A percentile compares a stretch with the other conserved stretches of the same genome.
Evolutionary conservation across 805 yeast genomes (phyloP).

Genomic region (Starmerella tilneyi): DNA sequence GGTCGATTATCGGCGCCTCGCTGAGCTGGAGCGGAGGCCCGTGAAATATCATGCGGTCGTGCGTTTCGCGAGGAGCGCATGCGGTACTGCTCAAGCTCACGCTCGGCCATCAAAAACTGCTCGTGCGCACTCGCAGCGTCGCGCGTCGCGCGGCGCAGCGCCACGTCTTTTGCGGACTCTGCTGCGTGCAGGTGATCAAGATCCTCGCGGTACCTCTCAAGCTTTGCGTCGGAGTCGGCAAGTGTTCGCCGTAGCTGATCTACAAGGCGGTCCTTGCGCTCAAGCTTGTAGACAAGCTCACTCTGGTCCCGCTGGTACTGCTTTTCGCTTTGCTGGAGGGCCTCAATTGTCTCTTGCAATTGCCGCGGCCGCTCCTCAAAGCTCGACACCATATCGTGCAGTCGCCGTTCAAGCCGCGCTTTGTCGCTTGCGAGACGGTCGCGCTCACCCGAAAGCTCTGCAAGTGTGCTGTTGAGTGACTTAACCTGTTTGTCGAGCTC

Average conservation of each 20-base stretch:
- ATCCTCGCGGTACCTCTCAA: slow-evolving; percentile 36
- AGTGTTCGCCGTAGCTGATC: slow-evolving; percentile 41
- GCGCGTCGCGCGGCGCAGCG: slow-evolving; percentile 38
- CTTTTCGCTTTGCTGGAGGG: slow-evolving; percentile 25
- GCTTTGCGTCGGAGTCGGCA: slow-evolving; percentile 40
- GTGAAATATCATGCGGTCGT: neutral
- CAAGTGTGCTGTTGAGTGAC: slow-evolving; percentile 48
- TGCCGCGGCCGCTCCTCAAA: slow-evolving; percentile 25
- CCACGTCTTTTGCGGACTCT: slow-evolving; percentile 14
- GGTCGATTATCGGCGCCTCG: neutral
- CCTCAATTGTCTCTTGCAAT: slow-evolving; percentile 33
- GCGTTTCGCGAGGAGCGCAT: neutral
- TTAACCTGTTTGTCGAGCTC: slow-evolving; percentile 38
- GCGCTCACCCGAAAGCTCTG: slow-evolving; percentile 52
- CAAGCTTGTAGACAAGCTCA: slow-evolving; percentile 24
- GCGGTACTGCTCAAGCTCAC: slow-evolving; percentile 38
- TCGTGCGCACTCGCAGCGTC: slow-evolving; percentile 45
- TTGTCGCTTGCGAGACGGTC: slow-evolving; percentile 47
- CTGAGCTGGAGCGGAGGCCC: neutral
- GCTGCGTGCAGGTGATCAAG: slow-evolving; percentile 28
- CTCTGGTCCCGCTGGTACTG: slow-evolving; percentile 23
- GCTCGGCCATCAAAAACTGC: slow-evolving; percentile 39
- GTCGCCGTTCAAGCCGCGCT: slow-evolving; percentile 38
- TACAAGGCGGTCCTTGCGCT: slow-evolving; percentile 27
- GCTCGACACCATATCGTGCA: slow-evolving; percentile 37